Evolutionary conservation across 179 eudicot genomes (phyloP).

Genomic region (Corrigiola litoralis): DNA sequence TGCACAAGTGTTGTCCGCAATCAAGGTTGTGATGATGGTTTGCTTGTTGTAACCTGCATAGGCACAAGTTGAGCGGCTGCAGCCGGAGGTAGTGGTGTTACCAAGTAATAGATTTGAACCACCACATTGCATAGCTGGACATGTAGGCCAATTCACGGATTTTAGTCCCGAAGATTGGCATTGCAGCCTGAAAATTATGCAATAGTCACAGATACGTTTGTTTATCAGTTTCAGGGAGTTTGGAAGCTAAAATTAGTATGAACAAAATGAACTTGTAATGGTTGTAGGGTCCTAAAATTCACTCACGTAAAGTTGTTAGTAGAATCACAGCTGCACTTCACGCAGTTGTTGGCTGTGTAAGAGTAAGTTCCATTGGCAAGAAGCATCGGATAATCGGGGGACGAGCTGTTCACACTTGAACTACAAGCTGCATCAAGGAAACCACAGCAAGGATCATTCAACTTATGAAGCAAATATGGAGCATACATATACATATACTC

Average conservation of each 20-base stretch:
- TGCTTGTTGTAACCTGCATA: constrained; percentile 57
- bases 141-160: constrained; percentile 40
- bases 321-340: constrained; percentile 59
- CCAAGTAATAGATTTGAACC: constrained; percentile 36
- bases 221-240: too few relatives aligned
- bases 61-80: constrained; percentile 48
- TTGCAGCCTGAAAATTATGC: constrained; percentile 42
- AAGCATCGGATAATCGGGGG: constrained; percentile 60
- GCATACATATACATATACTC: too few relatives aligned
- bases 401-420: constrained; percentile 40
- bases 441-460: constrained; percentile 1
- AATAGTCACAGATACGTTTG: neutral
- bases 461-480: too few relatives aligned
- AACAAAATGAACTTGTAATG: neutral
- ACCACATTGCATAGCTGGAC: constrained; percentile 48
- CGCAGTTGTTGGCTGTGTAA: constrained; percentile 59
- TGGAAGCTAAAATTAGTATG: too few relatives aligned
- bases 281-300: neutral
- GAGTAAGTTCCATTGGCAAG: constrained; percentile 52
- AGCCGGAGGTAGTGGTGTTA: constrained; percentile 42
- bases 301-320: constrained; percentile 57
- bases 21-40: constrained; percentile 37
- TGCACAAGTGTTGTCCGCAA: constrained; percentile 45
- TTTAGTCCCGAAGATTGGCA: constrained; percentile 50
- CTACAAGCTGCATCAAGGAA: constrained; percentile 55